Evolutionary conservation across 371 early-diverging fungal genomes (phyloP).

Genomic region (Circinella minor): DNA sequence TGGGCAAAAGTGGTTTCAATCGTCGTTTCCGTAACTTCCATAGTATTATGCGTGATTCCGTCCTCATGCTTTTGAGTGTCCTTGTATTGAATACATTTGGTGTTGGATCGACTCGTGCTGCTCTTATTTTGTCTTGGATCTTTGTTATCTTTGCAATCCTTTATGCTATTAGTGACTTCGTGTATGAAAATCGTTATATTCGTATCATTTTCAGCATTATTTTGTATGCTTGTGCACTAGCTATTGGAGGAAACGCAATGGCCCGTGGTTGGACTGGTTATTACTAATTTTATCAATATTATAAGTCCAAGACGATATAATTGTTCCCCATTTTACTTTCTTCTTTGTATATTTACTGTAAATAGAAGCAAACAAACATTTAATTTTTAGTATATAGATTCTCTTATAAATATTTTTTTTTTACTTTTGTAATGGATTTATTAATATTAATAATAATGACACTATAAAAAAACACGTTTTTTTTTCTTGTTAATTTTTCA

Average conservation of each 20-base stretch:
- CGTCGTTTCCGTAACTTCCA: constrained; percentile 26
- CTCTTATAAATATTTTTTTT: no score
- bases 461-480: no score
- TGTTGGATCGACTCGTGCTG: constrained; percentile 43
- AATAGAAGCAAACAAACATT: no score
- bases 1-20: neutral
- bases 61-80: constrained; percentile 39
- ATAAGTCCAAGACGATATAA: no score
- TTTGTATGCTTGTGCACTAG: constrained; percentile 43
- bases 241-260: constrained; percentile 45
- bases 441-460: no score
- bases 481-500: no score
- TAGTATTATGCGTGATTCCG: constrained; percentile 38
- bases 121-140: constrained; percentile 50
- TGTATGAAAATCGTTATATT: constrained; percentile 38
- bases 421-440: no score
- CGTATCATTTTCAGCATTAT: constrained; percentile 38
- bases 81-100: constrained; percentile 47
- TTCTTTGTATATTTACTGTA: no score
- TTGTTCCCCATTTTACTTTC: no score
- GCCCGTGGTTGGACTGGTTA: constrained; percentile 30
- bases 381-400: no score
- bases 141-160: constrained; percentile 48
- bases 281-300: neutral
- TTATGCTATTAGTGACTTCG: constrained; percentile 36